Evolutionary conservation across 164 flowering plant species (phyloP).

Genomic region (Brasenia schreberi): DNA sequence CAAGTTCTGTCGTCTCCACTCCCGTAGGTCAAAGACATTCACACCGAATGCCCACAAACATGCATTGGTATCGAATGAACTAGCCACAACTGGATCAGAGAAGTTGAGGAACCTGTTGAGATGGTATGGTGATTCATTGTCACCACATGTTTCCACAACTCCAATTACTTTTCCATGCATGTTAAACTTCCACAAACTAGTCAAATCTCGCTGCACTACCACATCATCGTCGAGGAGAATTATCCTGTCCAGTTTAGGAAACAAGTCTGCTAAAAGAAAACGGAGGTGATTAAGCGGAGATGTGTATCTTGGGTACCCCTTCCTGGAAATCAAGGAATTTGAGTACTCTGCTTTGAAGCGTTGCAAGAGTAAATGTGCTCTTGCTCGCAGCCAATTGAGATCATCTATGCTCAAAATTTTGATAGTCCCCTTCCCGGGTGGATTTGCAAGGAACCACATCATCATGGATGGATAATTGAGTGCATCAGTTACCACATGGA

Average conservation of each 20-base stretch:
- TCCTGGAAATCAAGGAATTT: slow-evolving; percentile 10
- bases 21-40: slow-evolving; percentile 72
- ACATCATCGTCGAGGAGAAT: slow-evolving; percentile 93
- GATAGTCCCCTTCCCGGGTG: slow-evolving; percentile 62
- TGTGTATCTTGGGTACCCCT: slow-evolving; percentile 41
- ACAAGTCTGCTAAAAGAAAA: slow-evolving; percentile 73
- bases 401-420: slow-evolving; percentile 41
- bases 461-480: slow-evolving; percentile 65
- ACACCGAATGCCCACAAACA: slow-evolving; percentile 98
- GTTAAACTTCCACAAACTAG: slow-evolving; percentile 44
- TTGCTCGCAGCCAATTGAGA: slow-evolving; percentile 31
- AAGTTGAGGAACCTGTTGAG: slow-evolving; percentile 66
- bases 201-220: slow-evolving; percentile 78
- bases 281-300: slow-evolving; percentile 73
- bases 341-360: neutral
- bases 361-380: slow-evolving; percentile 20
- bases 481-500: slow-evolving; percentile 89
- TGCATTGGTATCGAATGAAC: slow-evolving; percentile 42
- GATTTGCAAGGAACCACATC: slow-evolving; percentile 85
- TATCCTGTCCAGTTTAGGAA: slow-evolving; percentile 60
- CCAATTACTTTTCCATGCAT: slow-evolving; percentile 84
- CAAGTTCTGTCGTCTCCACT: slow-evolving; percentile 61
- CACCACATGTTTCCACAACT: slow-evolving; percentile 71
- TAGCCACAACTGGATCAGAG: slow-evolving; percentile 49
- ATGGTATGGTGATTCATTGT: slow-evolving; percentile 31